Evolutionary conservation across 225 moss, liverwort and hornwort genomes (phyloP).

Genomic region (Climacium dendroides): DNA sequence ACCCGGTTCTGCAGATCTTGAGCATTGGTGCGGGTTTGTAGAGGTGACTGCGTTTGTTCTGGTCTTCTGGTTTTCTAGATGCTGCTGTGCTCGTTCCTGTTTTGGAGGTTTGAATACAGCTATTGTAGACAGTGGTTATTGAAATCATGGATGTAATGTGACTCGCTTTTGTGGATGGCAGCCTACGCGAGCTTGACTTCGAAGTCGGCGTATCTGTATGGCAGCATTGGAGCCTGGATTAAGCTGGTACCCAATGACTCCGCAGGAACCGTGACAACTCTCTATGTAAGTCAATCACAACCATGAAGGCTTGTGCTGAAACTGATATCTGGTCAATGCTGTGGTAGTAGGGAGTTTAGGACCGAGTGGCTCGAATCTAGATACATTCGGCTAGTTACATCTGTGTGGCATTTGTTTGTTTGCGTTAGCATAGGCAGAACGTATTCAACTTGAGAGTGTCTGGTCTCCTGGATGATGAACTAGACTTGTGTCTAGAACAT

Average conservation of each 20-base stretch:
- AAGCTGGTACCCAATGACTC: slow-evolving; percentile 2
- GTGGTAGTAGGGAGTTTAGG: neutral
- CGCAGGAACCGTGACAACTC: slow-evolving; percentile 28
- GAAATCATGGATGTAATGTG: neutral
- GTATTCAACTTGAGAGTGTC: neutral
- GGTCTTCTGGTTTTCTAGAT: neutral
- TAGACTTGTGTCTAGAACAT: neutral
- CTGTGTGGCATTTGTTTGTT: too few relatives aligned
- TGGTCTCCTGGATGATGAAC: neutral
- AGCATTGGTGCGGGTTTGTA: neutral
- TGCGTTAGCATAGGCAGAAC: too few relatives aligned
- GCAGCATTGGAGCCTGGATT: slow-evolving; percentile 6
- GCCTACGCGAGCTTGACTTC: slow-evolving; percentile 14
- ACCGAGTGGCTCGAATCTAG: neutral
- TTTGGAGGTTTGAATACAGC: neutral
- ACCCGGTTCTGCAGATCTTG: neutral
- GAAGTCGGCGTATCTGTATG: slow-evolving; percentile 7
- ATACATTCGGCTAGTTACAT: too few relatives aligned
- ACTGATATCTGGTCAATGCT: neutral
- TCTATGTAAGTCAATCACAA: slow-evolving; percentile 1
- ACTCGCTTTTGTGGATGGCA: neutral
- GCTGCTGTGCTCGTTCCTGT: neutral
- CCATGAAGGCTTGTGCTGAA: neutral
- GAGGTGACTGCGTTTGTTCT: neutral
- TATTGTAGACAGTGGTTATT: neutral